A percentile compares a stretch with the other conserved stretches of the same genome.
phyloP scores from a whole-genome alignment of 2,329 filamentous ascomycete genomes.

The Penicillium sclerotiorum region DNA sequence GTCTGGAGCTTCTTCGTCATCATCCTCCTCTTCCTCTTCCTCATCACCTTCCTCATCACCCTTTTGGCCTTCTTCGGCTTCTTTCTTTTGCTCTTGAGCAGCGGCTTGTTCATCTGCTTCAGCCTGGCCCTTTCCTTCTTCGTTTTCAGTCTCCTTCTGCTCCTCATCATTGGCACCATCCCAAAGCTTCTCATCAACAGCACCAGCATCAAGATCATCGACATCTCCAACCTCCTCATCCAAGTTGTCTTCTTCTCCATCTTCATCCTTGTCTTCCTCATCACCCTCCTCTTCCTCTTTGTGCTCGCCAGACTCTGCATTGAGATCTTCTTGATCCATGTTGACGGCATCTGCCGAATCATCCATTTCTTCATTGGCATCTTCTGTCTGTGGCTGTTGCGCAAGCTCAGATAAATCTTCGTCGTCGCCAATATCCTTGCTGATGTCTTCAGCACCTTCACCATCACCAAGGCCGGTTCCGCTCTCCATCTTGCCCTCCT shows the following conservation, averaged over 20 bases:
- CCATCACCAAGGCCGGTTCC: slow-evolving; percentile 95
- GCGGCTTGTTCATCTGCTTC: slow-evolving; percentile 61
- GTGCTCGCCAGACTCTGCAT: slow-evolving; percentile 75
- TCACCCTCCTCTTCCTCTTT: slow-evolving; percentile 46
- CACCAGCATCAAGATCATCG: slow-evolving; percentile 83
- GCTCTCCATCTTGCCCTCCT: slow-evolving; percentile 78
- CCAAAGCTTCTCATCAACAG: slow-evolving; percentile 99
- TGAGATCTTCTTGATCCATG: slow-evolving; percentile 81
- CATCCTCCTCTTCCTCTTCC: slow-evolving; percentile 55
- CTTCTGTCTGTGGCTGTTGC: slow-evolving; percentile 72
- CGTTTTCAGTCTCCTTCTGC: slow-evolving; percentile 72
- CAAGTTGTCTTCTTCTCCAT: slow-evolving; percentile 68
- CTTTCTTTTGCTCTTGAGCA: slow-evolving; percentile 59
- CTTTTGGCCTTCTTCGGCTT: slow-evolving; percentile 45
- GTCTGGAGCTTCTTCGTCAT: slow-evolving; percentile 55
- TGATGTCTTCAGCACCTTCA: slow-evolving; percentile 94
- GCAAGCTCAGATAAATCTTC: slow-evolving; percentile 92
- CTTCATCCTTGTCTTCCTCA: slow-evolving; percentile 64
- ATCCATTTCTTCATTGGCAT: slow-evolving; percentile 51
- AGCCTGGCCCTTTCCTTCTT: slow-evolving; percentile 58
- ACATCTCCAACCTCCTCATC: slow-evolving; percentile 91
- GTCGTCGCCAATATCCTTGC: slow-evolving; percentile 91
- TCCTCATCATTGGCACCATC: slow-evolving; percentile 76
- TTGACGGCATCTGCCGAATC: slow-evolving; percentile 52
- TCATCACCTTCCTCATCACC: slow-evolving; percentile 54